Evolutionary conservation across 2,329 filamentous ascomycete genomes (phyloP).

Genomic region (Calonectria henricotiae): DNA sequence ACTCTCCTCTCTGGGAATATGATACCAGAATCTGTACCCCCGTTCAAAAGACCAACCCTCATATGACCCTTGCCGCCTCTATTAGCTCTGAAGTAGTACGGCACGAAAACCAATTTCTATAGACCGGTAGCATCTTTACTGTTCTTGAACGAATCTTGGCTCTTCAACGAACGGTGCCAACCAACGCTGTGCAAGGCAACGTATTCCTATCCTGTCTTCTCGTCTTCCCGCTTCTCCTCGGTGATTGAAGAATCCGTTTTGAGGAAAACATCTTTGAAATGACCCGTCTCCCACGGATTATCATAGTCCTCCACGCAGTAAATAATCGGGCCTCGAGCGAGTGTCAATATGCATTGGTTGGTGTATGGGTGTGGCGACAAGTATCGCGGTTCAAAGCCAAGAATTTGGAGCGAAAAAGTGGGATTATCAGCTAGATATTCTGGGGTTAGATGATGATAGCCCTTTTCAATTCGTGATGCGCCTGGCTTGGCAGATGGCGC

Average conservation of each 20-base stretch:
- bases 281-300: constrained; percentile 70
- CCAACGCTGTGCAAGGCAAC: constrained; percentile 35
- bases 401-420: constrained; percentile 57
- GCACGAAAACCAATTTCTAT: constrained; percentile 38
- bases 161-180: neutral
- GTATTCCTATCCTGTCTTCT: constrained; percentile 39
- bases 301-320: constrained; percentile 76
- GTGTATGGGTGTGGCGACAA: constrained; percentile 71
- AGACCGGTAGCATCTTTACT: neutral
- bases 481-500: constrained; percentile 53
- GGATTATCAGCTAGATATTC: constrained; percentile 60
- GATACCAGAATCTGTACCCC: constrained; percentile 26
- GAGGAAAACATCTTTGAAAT: constrained; percentile 65
- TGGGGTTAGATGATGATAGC: constrained; percentile 66
- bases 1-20: constrained; percentile 35
- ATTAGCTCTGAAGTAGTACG: constrained; percentile 42
- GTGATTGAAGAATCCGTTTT: constrained; percentile 15
- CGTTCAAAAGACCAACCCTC: constrained; percentile 42
- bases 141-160: neutral
- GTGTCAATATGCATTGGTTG: constrained; percentile 68
- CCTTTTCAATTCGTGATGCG: constrained; percentile 57
- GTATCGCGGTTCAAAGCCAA: constrained; percentile 66
- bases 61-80: constrained; percentile 42
- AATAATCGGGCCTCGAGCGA: constrained; percentile 72
- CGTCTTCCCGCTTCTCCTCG: constrained; percentile 32